Base-by-base conservation (phyloP, 148 eudicot species). In the Rhododendron ferrugineum region DNA sequence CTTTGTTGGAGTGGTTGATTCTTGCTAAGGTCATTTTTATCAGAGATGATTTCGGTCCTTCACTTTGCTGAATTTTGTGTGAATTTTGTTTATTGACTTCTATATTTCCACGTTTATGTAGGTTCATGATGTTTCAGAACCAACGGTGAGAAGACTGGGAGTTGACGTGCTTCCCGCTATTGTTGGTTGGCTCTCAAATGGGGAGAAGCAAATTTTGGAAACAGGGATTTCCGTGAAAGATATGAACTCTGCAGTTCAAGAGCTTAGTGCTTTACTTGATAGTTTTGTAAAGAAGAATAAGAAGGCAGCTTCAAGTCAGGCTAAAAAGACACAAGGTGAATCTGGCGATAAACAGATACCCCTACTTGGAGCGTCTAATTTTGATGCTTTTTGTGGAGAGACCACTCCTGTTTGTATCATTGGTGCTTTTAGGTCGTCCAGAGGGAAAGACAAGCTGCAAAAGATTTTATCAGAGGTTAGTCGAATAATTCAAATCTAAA, bases 131-230 rank as follows among this genome's bases (percentile, higher is more conserved):
- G 89, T 88, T 82, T 88, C 94, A 80, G 95, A 96, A 91, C 91
- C 92, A 22, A 86, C 79, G 20, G 90, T 92, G 80, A 91, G 89
- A 81, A 90, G 82, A 58, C 84, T 95, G 77, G 98, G 98, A 56
- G 90, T 94, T 34, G 92, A 89, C 85, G 90, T 91, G 7, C 94
- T 96, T 87, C 99, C 99, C n/a, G 97, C 98, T 79, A 85, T 96
- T 50, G 93, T 96, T 78, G 97, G 98, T 75, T 96, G 96, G 99
- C 86, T 93, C 76, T 88, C 96, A 80, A 95, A 95, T 86, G 98
- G 98, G 75, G 96, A 95, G 80, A 93, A 90, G 81, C 93, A 91
- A 79, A 86, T 93, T 62, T 73, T 96, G 42, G 92, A 91, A 88
- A 88, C 90, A n/a, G 99, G 98, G 77, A 91, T 94, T 49, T 84